Conservation (phyloP, 1,284 basidiomycete species). For the Testicularia cyperi region DNA sequence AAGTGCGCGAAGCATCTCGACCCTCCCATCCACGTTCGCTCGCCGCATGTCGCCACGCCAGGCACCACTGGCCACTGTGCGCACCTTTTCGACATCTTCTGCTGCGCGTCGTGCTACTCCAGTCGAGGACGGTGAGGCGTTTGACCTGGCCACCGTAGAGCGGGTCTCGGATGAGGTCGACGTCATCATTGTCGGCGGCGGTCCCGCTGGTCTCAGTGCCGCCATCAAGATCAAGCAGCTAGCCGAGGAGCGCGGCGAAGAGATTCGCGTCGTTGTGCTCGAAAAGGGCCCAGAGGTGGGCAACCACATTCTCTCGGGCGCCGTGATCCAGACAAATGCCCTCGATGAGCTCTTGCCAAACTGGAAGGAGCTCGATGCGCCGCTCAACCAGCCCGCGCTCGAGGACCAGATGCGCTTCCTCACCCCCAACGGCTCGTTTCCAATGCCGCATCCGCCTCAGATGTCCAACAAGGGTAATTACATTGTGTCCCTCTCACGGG, state of each 20-base stretch:
- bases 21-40: no score
- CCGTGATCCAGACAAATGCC: conserved; percentile 88
- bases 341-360: conserved; percentile 87
- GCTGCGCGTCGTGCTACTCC: conserved; percentile 26
- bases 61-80: no score
- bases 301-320: conserved; percentile 92
- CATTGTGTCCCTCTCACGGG: conserved; percentile 82
- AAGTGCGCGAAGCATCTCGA: no score
- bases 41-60: no score
- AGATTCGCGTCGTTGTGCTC: conserved; percentile 86
- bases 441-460: conserved; percentile 93
- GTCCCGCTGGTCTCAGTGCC: conserved; percentile 92
- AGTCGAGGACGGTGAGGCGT: conserved; percentile 48
- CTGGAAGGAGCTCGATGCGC: conserved; percentile 70
- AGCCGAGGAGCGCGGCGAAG: conserved; percentile 73
- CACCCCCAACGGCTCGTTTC: conserved; percentile 72
- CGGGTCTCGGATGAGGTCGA: conserved; percentile 72
- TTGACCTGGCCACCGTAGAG: conserved; percentile 56
- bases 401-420: conserved; percentile 85
- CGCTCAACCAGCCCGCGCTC: conserved; percentile 76
- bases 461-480: conserved; percentile 96
- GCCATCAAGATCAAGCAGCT: conserved; percentile 95
- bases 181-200: conserved; percentile 94
- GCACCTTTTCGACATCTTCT: conserved; percentile 26
- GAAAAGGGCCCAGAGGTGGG: conserved; percentile 95